phyloP scores from a whole-genome alignment of 1,139 yeast genomes.

The Scheffersomyces segobiensis region DNA sequence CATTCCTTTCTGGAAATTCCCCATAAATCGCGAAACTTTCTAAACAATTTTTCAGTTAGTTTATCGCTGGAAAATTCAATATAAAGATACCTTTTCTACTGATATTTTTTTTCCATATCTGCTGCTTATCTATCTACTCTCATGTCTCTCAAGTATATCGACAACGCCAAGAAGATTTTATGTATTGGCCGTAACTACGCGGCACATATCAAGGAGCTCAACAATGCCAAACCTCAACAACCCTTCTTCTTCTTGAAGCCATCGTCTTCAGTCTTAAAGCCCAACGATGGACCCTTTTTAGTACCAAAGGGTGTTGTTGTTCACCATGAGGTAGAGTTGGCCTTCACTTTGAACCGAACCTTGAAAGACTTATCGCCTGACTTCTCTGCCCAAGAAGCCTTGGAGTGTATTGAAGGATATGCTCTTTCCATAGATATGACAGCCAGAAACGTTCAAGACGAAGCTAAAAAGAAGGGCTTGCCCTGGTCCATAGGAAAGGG shows the following conservation, averaged over 20 bases:
- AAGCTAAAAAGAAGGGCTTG: conserved; percentile 88
- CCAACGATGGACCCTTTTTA: conserved; percentile 71
- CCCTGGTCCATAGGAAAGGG: conserved; percentile 99
- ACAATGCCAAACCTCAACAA: conserved; percentile 73
- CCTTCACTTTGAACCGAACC: conserved; percentile 66
- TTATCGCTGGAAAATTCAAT: not conserved
- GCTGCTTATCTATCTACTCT: not conserved
- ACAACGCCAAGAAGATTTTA: conserved; percentile 73
- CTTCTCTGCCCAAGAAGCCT: conserved; percentile 66
- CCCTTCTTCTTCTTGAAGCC: conserved; percentile 96
- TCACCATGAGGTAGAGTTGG: conserved; percentile 94
- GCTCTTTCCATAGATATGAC: conserved; percentile 91
- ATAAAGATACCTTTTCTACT: not conserved
- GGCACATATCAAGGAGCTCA: conserved; percentile 88
- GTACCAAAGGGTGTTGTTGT: conserved; percentile 80
- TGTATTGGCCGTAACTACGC: conserved; percentile 97
- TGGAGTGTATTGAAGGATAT: conserved; percentile 79
- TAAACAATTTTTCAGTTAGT: not conserved
- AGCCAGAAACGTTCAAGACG: conserved; percentile 94
- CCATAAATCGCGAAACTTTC: not conserved
- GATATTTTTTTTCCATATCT: not conserved
- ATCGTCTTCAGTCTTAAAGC: conserved; percentile 60
- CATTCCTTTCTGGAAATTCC: not conserved
- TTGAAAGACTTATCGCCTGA: conserved; percentile 61
- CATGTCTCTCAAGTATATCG: conserved; percentile 62